Evolutionary conservation across 2,329 filamentous ascomycete species (phyloP), one percentile per base, ranked within the genome.

Genomic region (Cadophora luteo-olivacea): DNA sequence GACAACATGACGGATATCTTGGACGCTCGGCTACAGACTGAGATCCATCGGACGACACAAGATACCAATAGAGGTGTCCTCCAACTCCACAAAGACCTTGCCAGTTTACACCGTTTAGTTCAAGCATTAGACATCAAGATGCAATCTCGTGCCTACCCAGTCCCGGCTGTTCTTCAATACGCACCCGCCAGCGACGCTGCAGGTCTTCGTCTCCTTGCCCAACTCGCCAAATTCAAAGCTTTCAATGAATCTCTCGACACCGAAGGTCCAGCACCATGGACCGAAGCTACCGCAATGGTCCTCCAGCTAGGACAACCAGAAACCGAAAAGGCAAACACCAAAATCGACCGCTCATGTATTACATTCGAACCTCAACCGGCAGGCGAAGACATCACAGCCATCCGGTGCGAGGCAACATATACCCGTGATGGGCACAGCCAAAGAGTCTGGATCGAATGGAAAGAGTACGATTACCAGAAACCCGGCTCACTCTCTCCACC

Each of bases 361-460:
- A 58, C 54, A 4, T 38, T 65, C 54, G 52, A 65, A 24, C n/a
- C 57, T 16, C 57, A 41, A 29, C 22, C 33, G 1, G 22, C 22
- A 29, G 57, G 33, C 33, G 57, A 60, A 41, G 57, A 60, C 14
- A 22, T 25, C n/a, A 41, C 57, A 4, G 57, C 57, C n/a, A 57
- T 60, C 25, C 51, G 63, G 11, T 65, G 63, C 38, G 63, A 65
- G 24, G 63, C 63, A n/a, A 58, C 52, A 49, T 65, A 65, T 19
- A 22, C 29, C 25, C n/a, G 16, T 8, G 12, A 49, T 16, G 41
- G 41, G 4, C 25, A 51, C 41, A 62, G 41, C 19, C 60, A 62
- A 12, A 62, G 29, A 36, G 81, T 84, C 0, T 85, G 83, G 83
- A 79, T 85, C 8, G 83, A 85, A 70, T 85, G 83, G 83, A 85